These are phyloP conservation scores for Grosmannia serpens DNA, from an alignment of 2,329 filamentous ascomycete species.

Conservation along the genomic window DNA sequence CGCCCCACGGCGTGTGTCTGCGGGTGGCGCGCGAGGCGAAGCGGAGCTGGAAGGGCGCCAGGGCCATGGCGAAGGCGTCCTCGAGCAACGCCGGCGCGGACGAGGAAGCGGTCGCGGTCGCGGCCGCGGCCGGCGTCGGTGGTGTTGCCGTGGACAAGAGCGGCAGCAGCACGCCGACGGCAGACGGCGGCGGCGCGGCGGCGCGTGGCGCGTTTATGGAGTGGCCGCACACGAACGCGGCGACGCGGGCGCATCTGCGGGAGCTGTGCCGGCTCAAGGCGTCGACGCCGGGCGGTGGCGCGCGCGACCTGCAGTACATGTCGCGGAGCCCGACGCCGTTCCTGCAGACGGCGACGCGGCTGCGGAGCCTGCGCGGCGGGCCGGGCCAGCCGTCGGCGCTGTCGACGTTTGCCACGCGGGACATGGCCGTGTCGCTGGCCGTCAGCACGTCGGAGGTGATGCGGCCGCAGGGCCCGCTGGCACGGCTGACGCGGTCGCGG, in stretches of 20 bases:
- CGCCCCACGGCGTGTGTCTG: slow-evolving; percentile 51
- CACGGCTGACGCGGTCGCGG: slow-evolving; percentile 39
- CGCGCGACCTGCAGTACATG: slow-evolving; percentile 32
- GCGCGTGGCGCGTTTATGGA: slow-evolving; percentile 33
- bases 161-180: slow-evolving; percentile 44
- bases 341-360: slow-evolving; percentile 20
- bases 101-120: neutral
- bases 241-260: slow-evolving; percentile 49
- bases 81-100: neutral
- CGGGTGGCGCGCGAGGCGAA: slow-evolving; percentile 56
- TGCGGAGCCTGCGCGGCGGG: neutral
- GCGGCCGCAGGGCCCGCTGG: slow-evolving; percentile 50
- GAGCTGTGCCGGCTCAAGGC: slow-evolving; percentile 50
- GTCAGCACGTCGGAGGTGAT: slow-evolving; percentile 54
- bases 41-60: slow-evolving; percentile 54
- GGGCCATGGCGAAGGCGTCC: slow-evolving; percentile 20
- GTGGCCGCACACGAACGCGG: slow-evolving; percentile 54
- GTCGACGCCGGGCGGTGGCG: slow-evolving; percentile 26
- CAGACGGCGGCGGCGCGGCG: slow-evolving; percentile 22
- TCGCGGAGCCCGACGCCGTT: slow-evolving; percentile 46
- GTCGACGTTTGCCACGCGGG: slow-evolving; percentile 43
- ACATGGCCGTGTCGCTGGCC: slow-evolving; percentile 52
- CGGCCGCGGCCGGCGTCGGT: slow-evolving; percentile 2
- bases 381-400: slow-evolving; percentile 9
- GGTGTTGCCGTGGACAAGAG: slow-evolving; percentile 28